Evolutionary conservation across 371 early-diverging fungal genomes (phyloP), one percentile per base, ranked within the genome.

Genomic region (Lichtheimia hyalospora): DNA sequence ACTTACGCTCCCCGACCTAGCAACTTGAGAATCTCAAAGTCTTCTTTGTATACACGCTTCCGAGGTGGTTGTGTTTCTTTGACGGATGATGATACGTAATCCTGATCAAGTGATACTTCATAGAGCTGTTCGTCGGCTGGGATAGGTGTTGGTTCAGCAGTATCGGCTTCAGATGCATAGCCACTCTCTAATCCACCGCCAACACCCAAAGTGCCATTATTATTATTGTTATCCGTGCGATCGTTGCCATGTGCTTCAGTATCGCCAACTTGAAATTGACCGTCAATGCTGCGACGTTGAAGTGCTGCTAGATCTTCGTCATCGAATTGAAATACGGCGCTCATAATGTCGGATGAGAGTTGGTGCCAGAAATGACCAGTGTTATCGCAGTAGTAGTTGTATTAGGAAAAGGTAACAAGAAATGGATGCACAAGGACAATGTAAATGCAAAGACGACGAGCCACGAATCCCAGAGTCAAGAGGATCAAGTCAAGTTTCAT

Each of bases 1-100:
- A 69, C 77, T 70, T 81, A 82, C 59, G 97, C 96, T 63, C 99
- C 99, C 55, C 93, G 89, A 3, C 99, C 99, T 53, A 99, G 91
- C 20, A 98, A 88, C 69, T 92, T 90, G 57, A 98, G 78, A 43
- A 96, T 91, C 57, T 84, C 80, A 73, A 99, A 97, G 74, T 99
- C 97, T 63, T 85, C 86, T 21, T 92, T 89, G 48, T 89, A 83
- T 54, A 97, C 85, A 27, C 68, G 61, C 8, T 67, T 70, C 5
- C 49, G 50, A 14, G 55, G 48, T 23, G 63, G 67, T 5, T 64
- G 61, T 5, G 63, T 63, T 41, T 57, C 60, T 46, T 63, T 67
- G 12, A 72, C 61, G 5, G 76, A 74, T 6, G 79, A 79, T 2
- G 76, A 68, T 23, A 75, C 64, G 39, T 66, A 79, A 20, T 70